phyloP scores from a whole-genome alignment of 169 alveolate species.

The Cyclospora cayetanensis region DNA sequence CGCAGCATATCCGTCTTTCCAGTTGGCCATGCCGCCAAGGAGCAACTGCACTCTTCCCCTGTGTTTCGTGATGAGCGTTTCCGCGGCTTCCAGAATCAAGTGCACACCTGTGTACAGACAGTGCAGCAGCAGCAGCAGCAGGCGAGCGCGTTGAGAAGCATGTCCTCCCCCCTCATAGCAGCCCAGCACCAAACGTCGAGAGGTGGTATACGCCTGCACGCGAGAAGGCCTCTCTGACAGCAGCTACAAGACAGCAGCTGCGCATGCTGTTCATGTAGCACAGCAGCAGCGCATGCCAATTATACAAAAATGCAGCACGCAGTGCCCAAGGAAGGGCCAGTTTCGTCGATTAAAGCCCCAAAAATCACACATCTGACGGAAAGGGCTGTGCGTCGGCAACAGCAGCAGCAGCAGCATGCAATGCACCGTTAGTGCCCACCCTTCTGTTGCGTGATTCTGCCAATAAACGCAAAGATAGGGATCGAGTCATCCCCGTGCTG shows the following conservation, averaged over 20 bases:
- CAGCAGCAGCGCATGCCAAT: not conserved
- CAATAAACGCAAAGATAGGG: constrained; percentile 89
- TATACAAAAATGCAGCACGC: not conserved
- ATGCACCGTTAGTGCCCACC: constrained; percentile 64
- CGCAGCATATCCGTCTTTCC: constrained; percentile 88
- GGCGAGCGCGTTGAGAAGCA: too few relatives aligned
- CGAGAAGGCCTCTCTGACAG: too few relatives aligned
- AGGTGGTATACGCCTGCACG: too few relatives aligned
- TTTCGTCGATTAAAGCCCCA: not conserved
- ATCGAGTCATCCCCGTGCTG: constrained; percentile 81
- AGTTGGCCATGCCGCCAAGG: constrained; percentile 91
- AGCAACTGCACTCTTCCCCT: constrained; percentile 86
- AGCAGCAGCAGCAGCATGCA: not conserved
- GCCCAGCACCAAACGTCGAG: too few relatives aligned
- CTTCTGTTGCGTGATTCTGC: constrained; percentile 91
- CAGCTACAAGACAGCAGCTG: not conserved
- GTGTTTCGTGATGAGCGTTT: constrained; percentile 82
- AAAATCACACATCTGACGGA: not conserved
- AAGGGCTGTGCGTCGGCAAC: not conserved
- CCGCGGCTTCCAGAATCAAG: constrained; percentile 89
- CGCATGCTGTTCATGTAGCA: too few relatives aligned
- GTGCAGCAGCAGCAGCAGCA: constrained; percentile 15
- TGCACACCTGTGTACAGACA: constrained; percentile 82
- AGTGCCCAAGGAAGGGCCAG: not conserved
- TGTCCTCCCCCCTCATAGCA: too few relatives aligned